A percentile compares a stretch with the other conserved stretches of the same genome.
phyloP scores from a whole-genome alignment of 306 rosid species.

The Fragaria iinumae region DNA sequence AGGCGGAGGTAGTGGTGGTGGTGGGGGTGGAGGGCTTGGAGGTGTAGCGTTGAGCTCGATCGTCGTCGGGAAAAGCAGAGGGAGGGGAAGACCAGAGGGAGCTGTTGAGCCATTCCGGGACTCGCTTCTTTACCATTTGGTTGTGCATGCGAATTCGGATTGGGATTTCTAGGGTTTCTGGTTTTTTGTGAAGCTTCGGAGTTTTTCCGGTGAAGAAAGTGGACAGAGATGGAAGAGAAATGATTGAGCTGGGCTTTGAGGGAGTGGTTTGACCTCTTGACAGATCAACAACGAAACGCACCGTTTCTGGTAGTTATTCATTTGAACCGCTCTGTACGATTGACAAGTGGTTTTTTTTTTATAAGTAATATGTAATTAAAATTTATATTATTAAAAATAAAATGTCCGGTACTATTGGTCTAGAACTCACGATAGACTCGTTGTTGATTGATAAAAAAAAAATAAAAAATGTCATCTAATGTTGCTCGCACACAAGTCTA shows the following conservation, averaged over 20 bases:
- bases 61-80: conserved; percentile 48
- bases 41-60: conserved; percentile 37
- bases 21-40: conserved; percentile 22
- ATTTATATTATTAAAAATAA: too few relatives aligned
- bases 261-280: background rate
- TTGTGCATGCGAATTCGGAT: background rate
- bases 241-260: background rate
- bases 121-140: conserved; percentile 76
- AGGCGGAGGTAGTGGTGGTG: conserved; percentile 8
- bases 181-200: background rate
- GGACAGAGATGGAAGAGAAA: background rate
- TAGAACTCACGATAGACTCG: too few relatives aligned
- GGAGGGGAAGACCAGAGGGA: conserved; percentile 78
- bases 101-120: conserved; percentile 98
- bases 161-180: conserved; percentile 1
- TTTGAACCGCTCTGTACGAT: background rate
- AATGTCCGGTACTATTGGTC: too few relatives aligned
- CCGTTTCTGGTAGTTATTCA: background rate
- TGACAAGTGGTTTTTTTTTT: background rate
- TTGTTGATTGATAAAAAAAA: too few relatives aligned
- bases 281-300: background rate
- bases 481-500: too few relatives aligned
- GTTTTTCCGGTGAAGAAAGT: background rate
- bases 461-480: too few relatives aligned
- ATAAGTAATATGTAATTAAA: too few relatives aligned